Base-by-base conservation (phyloP, 768 basidiomycete genomes). In the Leccinum subtestaceum region DNA sequence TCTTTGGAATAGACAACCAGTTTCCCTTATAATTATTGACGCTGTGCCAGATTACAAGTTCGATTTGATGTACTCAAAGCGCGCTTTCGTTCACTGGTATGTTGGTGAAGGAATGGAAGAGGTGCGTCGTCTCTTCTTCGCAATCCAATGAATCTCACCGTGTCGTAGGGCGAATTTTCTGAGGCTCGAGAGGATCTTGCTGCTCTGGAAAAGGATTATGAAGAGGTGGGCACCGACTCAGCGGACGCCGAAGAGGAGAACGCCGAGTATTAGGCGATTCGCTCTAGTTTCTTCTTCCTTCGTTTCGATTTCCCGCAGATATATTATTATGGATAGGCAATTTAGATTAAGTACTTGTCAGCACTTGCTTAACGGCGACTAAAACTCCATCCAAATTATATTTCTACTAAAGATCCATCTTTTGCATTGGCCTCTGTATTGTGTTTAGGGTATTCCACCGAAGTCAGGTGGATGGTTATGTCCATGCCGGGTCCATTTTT, bases 101-200 rank as follows among this genome's bases (percentile, higher is more conserved):
- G 95, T 97, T 62, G 95, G 95, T 72, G 95, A 98, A 78, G 96
- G 96, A 81, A 98, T 98, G 96, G 96, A 98, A 74, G 96, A 98
- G 81, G 84, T 79, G 61, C 32, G 73, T 63, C 9, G 8, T 53
- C 52, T 56, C 17, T 43, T 57, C 17, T 36, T 63, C 38, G 55
- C 25, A 17, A 15, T 57, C 47, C 29, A 55, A 46, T 9, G 19
- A 10, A 11, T 13, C 64, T 68, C 17, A 72, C 45, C 13, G 11
- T 4, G 25, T 48, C 56, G n/a, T 52, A 85, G 80, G 96, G 96
- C 76, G 96, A 98, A 78, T 98, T 98, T 78, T 95, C 93, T 50
- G 95, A 97, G 78, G 96, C 96, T 49, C 90, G 95, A 66, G 96
- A 98, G 74, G 96, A 98, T 78, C 87, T 98, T 61, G 96, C 96